Base-by-base conservation (phyloP, 148 eudicot species). In the Camellia granthamiana region DNA sequence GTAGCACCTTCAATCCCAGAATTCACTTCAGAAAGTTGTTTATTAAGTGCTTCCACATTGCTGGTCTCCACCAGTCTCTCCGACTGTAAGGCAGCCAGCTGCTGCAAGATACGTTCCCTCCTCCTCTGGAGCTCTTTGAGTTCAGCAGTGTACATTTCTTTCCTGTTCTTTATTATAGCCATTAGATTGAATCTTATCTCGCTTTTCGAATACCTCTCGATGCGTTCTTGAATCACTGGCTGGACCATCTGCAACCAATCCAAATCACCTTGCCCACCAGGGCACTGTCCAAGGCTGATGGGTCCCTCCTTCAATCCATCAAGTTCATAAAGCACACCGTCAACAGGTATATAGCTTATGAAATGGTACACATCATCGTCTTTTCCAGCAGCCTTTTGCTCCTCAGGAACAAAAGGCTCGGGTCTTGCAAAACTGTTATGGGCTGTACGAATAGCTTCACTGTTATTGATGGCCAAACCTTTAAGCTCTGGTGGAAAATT, bases 401-500 rank as follows among this genome's bases (percentile, higher is more conserved):
- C 98, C 13, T 97, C 99, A 0, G 95, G 92, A 7, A 97, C 91
- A 85, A 97, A 92, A 10, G 98, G 98, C 86, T 94, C 99, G 0
- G 99, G 99, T 81, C 99, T 92, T 43, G 98, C 97, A 81, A 97
- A 97, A 81, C 97, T 97, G 70, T 97, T 97, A 74, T 97, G 99
- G 1, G 99, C 98, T 3, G 95, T 81, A 12, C 99, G 94, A 72
- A 97, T 97, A 68, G 99, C 94, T 82, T 97, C 99, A 44, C 99
- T 97, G 89, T 94, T 97, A 85, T 97, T 97, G 83, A 97, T 97
- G 60, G 99, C 99, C 65, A 97, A 86, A 58, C 99, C 99, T 87
- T 92, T 97, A 8, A 97, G 97, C 74, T 97, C 99, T 10, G 99
- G 90, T 16, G 99, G 99, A 69, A 97, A 97, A 73, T 89, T 90